Evolutionary conservation across 2,329 filamentous ascomycete genomes (phyloP), one percentile per base, ranked within the genome.

Genomic region (Akanthomyces dipterigenus): DNA sequence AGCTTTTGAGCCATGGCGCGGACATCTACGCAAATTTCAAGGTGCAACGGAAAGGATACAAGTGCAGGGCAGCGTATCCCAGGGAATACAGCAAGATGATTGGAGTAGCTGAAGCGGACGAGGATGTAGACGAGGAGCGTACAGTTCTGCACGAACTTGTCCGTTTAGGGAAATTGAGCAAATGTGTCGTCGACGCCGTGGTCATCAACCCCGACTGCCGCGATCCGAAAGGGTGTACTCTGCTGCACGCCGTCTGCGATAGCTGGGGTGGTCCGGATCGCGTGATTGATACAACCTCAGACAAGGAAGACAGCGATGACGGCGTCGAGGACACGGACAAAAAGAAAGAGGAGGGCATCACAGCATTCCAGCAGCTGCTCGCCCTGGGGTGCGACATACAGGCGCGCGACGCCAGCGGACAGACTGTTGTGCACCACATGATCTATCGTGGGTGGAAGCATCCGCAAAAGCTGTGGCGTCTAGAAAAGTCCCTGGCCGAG

Each of bases 91-190:
- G 48, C 31, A 48, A 36, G 42, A 2, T 26, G 16, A 22, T 57
- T 6, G 55, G 55, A 11, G 26, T 50, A n/a, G n/a, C 5, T 2
- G 26, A 43, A 26, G 56, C 18, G 20, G 9, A 36, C 26, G 14
- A 31, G n/a, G 12, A 6, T 28, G 9, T 2, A 7, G 0, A 8
- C 1, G 56, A 53, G 36, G 8, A 56, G 34, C 49, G 59, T 18
- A 46, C 36, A 3, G 34, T 61, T 18, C 34, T 61, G 16, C 59
- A 61, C 24, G 59, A 55, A 36, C 50, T 61, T 18, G 34, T 61
- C 22, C 51, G 50, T 14, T 18, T 43, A 7, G 58, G 50, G 3
- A 55, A 43, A 45, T 36, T 48, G 22, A 49, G 24, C 20, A 61
- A 49, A 20, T 48, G 31, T 28, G 31, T 61, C 31, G 22, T 43